These are phyloP conservation scores for Pseudocercospora fijiensis DNA, from an alignment of 2,329 filamentous ascomycete genomes.

Conservation along the genomic window DNA sequence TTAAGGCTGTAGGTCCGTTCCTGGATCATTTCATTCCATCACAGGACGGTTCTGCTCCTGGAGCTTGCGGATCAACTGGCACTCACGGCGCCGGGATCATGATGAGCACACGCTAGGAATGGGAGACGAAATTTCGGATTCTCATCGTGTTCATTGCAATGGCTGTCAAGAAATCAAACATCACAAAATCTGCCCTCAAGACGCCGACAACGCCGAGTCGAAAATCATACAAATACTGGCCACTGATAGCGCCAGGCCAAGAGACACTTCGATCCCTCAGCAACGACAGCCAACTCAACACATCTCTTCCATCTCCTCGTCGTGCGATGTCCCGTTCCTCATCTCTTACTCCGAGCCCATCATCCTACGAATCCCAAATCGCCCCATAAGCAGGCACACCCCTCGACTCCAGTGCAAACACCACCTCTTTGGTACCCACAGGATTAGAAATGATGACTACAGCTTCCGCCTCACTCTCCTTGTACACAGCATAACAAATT, in stretches of 20 bases:
- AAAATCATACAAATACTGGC: neutral
- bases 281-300: no score
- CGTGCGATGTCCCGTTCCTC: neutral
- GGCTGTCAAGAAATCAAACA: neutral
- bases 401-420: constrained; percentile 65
- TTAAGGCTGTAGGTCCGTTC: neutral
- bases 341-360: neutral
- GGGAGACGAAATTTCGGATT: neutral
- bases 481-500: constrained; percentile 54
- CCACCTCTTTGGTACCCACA: constrained; percentile 64
- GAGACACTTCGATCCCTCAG: neutral
- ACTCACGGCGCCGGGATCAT: neutral
- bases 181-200: neutral
- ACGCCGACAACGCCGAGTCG: neutral
- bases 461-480: constrained; percentile 58
- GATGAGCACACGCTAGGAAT: neutral
- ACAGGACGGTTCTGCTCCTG: neutral
- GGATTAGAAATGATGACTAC: constrained; percentile 73
- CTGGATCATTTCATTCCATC: neutral
- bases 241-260: neutral
- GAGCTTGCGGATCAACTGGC: neutral
- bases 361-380: constrained; percentile 63
- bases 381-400: constrained; percentile 69
- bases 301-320: neutral
- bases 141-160: neutral